Conservation (phyloP, 2,329 filamentous ascomycete species). For the Xylaria sp. region DNA sequence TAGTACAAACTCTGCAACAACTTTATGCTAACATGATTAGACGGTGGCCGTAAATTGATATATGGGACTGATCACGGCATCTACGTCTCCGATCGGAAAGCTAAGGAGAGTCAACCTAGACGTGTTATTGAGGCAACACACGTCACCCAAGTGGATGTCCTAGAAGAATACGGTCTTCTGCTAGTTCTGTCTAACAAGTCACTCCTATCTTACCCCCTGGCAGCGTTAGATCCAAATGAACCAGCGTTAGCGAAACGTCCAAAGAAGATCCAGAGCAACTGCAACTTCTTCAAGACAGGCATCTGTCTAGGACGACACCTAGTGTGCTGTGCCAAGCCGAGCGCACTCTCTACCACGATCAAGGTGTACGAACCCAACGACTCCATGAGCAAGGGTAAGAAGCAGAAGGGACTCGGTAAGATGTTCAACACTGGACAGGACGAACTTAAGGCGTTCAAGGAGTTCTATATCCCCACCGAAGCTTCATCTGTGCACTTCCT, state of each 20-base stretch:
- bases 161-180: slow-evolving; percentile 93
- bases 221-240: slow-evolving; percentile 87
- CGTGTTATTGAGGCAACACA: slow-evolving; percentile 86
- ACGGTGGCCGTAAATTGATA: slow-evolving; percentile 93
- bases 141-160: slow-evolving; percentile 94
- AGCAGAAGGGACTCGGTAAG: slow-evolving; percentile 93
- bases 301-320: slow-evolving; percentile 94
- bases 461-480: slow-evolving; percentile 98
- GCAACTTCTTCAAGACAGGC: slow-evolving; percentile 98
- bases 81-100: slow-evolving; percentile 89
- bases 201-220: slow-evolving; percentile 86
- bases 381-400: slow-evolving; percentile 90
- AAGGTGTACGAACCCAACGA: slow-evolving; percentile 99
- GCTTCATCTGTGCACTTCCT: slow-evolving; percentile 99
- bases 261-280: slow-evolving; percentile 96
- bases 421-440: slow-evolving; percentile 96
- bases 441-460: slow-evolving; percentile 95
- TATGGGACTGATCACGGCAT: slow-evolving; percentile 95
- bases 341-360: slow-evolving; percentile 91
- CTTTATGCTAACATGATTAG: slow-evolving; percentile 57
- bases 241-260: slow-evolving; percentile 83
- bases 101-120: slow-evolving; percentile 82
- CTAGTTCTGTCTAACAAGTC: slow-evolving; percentile 94
- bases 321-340: slow-evolving; percentile 96
- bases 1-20: slow-evolving; percentile 31